These are phyloP conservation scores for Podospora anserina DNA, from an alignment of 495 filamentous ascomycete species.

Conservation along the genomic window DNA sequence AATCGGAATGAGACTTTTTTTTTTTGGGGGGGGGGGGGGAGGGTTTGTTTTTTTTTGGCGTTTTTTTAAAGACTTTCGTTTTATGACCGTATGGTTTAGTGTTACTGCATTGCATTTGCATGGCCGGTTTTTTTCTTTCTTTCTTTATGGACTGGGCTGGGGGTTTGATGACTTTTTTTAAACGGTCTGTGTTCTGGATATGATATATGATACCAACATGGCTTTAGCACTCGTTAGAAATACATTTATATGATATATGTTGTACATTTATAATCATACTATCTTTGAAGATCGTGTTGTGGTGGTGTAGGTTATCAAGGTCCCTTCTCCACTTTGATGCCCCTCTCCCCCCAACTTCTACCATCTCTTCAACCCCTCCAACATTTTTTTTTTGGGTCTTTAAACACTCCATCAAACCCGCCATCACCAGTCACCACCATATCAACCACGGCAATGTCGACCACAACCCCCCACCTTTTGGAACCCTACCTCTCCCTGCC, in stretches of 20 bases:
- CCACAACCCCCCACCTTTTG: conserved; percentile 57
- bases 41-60: not conserved
- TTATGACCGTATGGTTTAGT: not conserved
- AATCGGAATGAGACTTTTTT: not conserved
- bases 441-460: conserved; percentile 18
- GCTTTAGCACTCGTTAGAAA: not conserved
- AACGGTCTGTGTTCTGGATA: not conserved
- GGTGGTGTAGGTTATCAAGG: not conserved
- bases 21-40: too few species aligned
- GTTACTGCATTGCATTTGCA: conserved; percentile 5
- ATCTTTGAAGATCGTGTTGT: not conserved
- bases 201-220: conserved; percentile 5
- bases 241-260: not conserved
- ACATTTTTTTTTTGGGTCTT: not conserved
- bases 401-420: not conserved
- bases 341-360: not conserved
- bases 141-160: not conserved
- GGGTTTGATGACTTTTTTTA: not conserved
- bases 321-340: not conserved
- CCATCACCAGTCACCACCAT: not conserved
- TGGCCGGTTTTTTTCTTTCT: not conserved
- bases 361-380: not conserved
- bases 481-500: conserved; percentile 57
- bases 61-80: not conserved
- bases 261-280: not conserved